phyloP scores from a whole-genome alignment of 1,139 yeast genomes.

The Debaryomyces udenii region DNA sequence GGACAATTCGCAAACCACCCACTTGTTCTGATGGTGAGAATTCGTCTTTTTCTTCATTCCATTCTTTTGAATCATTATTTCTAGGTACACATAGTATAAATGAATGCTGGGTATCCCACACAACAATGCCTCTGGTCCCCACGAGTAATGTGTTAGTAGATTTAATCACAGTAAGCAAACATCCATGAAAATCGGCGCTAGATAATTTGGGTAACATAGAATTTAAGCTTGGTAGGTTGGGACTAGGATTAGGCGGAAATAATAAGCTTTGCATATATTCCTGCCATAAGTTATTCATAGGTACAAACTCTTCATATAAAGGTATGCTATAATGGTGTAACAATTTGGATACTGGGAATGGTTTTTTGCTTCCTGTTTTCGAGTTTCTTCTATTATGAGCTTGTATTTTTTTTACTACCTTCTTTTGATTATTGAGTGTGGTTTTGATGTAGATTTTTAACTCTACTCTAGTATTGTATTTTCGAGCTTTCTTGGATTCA shows the following conservation, averaged over 20 bases:
- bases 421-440: constrained; percentile 42
- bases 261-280: constrained; percentile 60
- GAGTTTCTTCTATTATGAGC: constrained; percentile 26
- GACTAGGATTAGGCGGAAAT: constrained; percentile 24
- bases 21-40: constrained; percentile 38
- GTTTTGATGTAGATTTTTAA: constrained; percentile 46
- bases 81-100: constrained; percentile 67
- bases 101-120: constrained; percentile 83
- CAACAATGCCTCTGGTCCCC: constrained; percentile 75
- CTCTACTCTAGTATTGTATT: constrained; percentile 43
- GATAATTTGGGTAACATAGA: constrained; percentile 59
- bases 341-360: constrained; percentile 31
- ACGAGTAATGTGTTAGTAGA: constrained; percentile 60
- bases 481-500: constrained; percentile 21
- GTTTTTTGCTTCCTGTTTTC: constrained; percentile 17
- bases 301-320: constrained; percentile 53
- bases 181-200: constrained; percentile 85
- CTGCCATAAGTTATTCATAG: constrained; percentile 63
- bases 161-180: constrained; percentile 60
- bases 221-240: constrained; percentile 30
- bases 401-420: constrained; percentile 35
- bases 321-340: constrained; percentile 47
- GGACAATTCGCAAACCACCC: constrained; percentile 58
- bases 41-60: constrained; percentile 21
- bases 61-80: constrained; percentile 36